Base-by-base conservation (phyloP, 1,139 yeast genomes). In the Candida smagusa region DNA sequence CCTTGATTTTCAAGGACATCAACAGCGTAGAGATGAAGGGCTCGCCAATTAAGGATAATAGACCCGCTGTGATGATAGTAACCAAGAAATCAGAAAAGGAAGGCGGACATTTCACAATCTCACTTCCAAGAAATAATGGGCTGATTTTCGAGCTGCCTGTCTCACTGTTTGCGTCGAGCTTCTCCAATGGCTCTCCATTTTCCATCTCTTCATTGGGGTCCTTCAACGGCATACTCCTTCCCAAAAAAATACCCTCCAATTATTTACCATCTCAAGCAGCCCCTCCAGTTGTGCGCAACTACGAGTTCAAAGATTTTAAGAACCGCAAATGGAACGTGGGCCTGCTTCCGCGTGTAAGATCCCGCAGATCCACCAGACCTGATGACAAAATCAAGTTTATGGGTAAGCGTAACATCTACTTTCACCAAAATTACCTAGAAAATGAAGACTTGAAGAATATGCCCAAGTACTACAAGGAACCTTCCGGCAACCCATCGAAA, bases 281-380 rank as follows among this genome's bases (percentile, higher is more conserved):
- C n/a, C 32, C 31, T 21, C 32, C 32, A 9, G 41, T 37, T 23
- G 39, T 61, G 41, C 48, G 47, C 30, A 68, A 63, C 44, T 68
- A 57, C 47, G 69, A 61, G 41, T 48, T 64, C 35, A 49, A 55
- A 19, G 68, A 62, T 40, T 52, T 56, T 12, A 48, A 52, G 31
- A 57, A 58, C 28, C 35, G 39, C 8, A 51, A 48, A 30, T 74
- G 76, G 76, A 62, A 61, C 37, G 55, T 75, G 16, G 80, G 81
- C 0, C 62, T 75, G 2, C 65, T 73, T 7, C 76, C 79, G 2
- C 53, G 72, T 33, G 63, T 63, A 9, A 42, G 53, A 9, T 31
- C 35, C 22, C 40, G 35, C 35, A 40, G 42, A 19, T 37, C 42
- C 13, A 28, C 42, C 22, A 30, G 38, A 1, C 36, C 43, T 9